Evolutionary conservation across 2,329 filamentous ascomycete species (phyloP).

Genomic region (Neospermospora avenae): DNA sequence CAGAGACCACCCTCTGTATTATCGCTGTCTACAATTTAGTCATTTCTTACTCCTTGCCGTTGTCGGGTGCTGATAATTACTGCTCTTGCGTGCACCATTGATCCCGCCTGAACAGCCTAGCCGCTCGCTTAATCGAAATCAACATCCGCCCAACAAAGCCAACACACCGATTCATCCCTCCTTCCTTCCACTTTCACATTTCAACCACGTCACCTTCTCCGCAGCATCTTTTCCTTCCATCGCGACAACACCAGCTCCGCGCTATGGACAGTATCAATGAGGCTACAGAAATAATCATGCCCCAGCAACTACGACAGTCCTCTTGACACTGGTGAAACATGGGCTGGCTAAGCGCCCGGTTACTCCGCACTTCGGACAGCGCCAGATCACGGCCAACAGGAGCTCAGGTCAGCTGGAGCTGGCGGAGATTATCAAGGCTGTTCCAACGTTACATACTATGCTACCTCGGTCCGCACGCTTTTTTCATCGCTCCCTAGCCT

Average conservation of each 20-base stretch:
- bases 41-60: conserved; percentile 10
- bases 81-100: conserved; percentile 15
- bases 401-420: background rate
- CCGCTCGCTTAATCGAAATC: conserved; percentile 11
- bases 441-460: conserved; percentile 32
- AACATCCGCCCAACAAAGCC: conserved; percentile 1
- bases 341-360: conserved; percentile 17
- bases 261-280: background rate
- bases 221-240: background rate
- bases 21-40: background rate
- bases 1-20: conserved; percentile 17
- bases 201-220: background rate
- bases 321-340: background rate
- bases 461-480: conserved; percentile 19
- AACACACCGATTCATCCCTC: background rate
- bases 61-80: conserved; percentile 22
- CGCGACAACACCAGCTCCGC: background rate
- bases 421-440: conserved; percentile 13
- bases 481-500: conserved; percentile 20
- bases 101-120: conserved; percentile 20
- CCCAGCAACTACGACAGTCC: background rate
- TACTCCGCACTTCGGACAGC: conserved; percentile 6
- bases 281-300: background rate
- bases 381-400: background rate
- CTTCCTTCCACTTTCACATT: background rate